Base-by-base conservation (phyloP, 805 yeast genomes). In the Schwanniomyces yamadae region DNA sequence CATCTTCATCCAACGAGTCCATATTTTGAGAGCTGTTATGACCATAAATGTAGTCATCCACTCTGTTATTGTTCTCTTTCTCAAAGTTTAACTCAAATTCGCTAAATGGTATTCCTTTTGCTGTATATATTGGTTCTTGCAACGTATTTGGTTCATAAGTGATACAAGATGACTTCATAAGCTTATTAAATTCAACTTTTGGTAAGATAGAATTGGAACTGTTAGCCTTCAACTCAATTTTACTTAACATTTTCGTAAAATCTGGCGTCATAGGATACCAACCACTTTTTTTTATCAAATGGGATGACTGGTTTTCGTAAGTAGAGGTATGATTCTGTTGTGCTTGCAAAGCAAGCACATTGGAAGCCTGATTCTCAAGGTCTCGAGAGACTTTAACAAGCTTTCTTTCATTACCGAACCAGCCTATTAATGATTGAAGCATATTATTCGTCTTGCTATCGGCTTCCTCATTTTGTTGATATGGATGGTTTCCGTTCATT, bases 401-500 rank as follows among this genome's bases (percentile, higher is more conserved):
- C 20, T n/a, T 15, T 14, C 28, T 37, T 28, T 25, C 37, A 28
- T 23, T 33, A 6, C 21, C 15, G 24, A 37, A 36, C 40, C 40
- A 36, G 18, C 18, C 21, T 12, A 27, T 18, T 15, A 36, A 36
- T 3, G 31, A 18, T 12, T 23, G 11, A 22, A 36, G 23, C 11
- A 25, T 19, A 8, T 23, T 5, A 10, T 27, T 31, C 11, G n/a
- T n/a, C n/a, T n/a, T n/a, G n/a, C n/a, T n/a, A n/a, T n/a, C n/a
- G n/a, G n/a, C n/a, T n/a, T n/a, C n/a, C n/a, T n/a, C n/a, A n/a
- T 27, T 13, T 32, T 33, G 33, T 28, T 55, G 60, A 33, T 56
- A 66, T n/a, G 69, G 69, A 35, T 64, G 70, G 5, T 18, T 36
- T 0, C 57, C 64, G 12, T 37, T 31, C 7, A 58, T 25, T 2